Base-by-base conservation (phyloP, 768 basidiomycete species). In the Podaxis sp. region DNA sequence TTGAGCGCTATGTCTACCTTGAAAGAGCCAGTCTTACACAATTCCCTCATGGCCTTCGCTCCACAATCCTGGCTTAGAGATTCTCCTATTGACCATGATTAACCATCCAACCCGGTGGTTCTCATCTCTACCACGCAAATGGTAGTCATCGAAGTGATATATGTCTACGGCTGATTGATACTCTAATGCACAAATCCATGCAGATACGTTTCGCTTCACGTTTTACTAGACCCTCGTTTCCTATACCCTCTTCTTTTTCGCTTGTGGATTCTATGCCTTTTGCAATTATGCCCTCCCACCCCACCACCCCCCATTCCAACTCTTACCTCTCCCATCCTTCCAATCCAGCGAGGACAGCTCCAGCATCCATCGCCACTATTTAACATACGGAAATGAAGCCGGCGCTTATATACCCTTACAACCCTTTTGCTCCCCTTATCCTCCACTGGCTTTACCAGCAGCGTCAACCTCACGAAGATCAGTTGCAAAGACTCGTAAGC, bases 131-230 rank as follows among this genome's bases (percentile, higher is more conserved):
- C 63, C 69, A 74, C 65, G 74, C 80, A 20, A 58, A 68, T 56
- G 82, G 83, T 80, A 11, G 10, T 70, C 30, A 12, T 6, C 58
- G 6, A 20, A 24, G 36, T 58, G 30, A n/a, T 5, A 12, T 30
- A 36, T 55, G n/a, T 24, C 1, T 1, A n/a, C 46, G n/a, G 20
- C 53, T 20, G 36, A 44, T 22, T n/a, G 5, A 10, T 20, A 6
- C 40, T 17, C 26, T n/a, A n/a, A 41, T 12, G 28, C 28, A 36
- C 33, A 24, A n/a, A 50, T 53, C 4, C 30, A 12, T 48, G 58
- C 58, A 84, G 82, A 85, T 64, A 70, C 83, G 24, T 83, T 85
- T 69, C 77, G 76, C 38, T 84, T 84, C 71, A 84, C 82, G 26
- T 70, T 85, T 15, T 84, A 80, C 62, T 85, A 82, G 82, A 81